Conservation (phyloP, 768 basidiomycete species). For the Panellus pusillus region DNA sequence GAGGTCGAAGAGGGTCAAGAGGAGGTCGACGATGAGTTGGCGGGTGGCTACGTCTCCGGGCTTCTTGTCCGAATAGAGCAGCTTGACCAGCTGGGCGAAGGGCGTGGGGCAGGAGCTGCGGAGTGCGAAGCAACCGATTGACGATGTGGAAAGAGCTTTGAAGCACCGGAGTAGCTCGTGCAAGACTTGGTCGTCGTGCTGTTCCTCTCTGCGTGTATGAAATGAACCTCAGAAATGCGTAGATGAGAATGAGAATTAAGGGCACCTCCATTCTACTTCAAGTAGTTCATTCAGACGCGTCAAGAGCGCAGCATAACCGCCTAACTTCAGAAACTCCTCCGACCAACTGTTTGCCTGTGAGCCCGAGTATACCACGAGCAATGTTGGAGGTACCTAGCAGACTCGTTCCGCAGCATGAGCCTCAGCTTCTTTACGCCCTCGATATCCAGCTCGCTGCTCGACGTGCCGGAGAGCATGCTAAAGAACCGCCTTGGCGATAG, state of each 20-base stretch:
- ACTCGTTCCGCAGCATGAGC: slow-evolving; percentile 85
- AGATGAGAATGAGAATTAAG: background rate
- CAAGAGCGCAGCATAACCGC: slow-evolving; percentile 84
- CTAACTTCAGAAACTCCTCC: slow-evolving; percentile 75
- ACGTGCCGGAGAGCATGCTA: slow-evolving; percentile 63
- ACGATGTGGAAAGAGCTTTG: slow-evolving; percentile 89
- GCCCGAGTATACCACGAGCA: background rate
- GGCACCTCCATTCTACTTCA: slow-evolving; percentile 93
- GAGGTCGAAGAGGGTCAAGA: slow-evolving; percentile 85
- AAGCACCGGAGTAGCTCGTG: slow-evolving; percentile 92
- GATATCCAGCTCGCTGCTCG: slow-evolving; percentile 77
- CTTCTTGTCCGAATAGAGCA: slow-evolving; percentile 97
- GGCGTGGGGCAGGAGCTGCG: slow-evolving; percentile 88
- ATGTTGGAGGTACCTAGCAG: slow-evolving; percentile 59
- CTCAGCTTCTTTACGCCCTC: slow-evolving; percentile 86
- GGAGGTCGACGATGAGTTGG: slow-evolving; percentile 86
- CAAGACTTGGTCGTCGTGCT: slow-evolving; percentile 93
- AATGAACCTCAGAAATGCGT: slow-evolving; percentile 9
- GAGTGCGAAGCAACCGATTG: slow-evolving; percentile 86
- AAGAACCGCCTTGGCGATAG: slow-evolving; percentile 67
- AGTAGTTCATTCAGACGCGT: slow-evolving; percentile 88
- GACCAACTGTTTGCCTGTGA: slow-evolving; percentile 67
- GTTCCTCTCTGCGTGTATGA: slow-evolving; percentile 72
- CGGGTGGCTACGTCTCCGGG: slow-evolving; percentile 91
- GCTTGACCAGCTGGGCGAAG: slow-evolving; percentile 76